These are phyloP conservation scores for Violaceomyces palustris DNA, from an alignment of 1,284 basidiomycete genomes.

Conservation along the genomic window DNA sequence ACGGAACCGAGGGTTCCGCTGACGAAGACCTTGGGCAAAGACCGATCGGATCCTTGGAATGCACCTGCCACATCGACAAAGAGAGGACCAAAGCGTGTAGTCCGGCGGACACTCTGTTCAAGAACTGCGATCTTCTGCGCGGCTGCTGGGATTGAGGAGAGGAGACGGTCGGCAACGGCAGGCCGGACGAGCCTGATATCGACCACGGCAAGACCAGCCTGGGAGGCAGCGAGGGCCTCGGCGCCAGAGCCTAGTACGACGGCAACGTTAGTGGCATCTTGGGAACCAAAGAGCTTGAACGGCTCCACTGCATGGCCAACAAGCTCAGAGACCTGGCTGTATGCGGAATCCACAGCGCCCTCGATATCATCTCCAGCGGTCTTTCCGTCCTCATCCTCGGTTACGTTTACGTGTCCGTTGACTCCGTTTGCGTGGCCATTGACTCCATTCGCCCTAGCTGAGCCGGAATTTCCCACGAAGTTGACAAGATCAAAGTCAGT, in stretches of 20 bases:
- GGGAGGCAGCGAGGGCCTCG: constrained; percentile 29
- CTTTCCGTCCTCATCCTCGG: constrained; percentile 21
- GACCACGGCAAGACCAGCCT: constrained; percentile 61
- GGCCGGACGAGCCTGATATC: constrained; percentile 72
- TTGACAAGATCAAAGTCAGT: constrained; percentile 50
- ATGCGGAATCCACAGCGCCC: constrained; percentile 30
- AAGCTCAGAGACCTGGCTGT: constrained; percentile 31
- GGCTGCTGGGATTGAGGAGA: constrained; percentile 63
- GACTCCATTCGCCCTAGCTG: constrained; percentile 48
- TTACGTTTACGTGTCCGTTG: constrained; percentile 16
- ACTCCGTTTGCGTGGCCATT: constrained; percentile 50
- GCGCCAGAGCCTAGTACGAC: constrained; percentile 44
- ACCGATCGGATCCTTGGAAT: constrained; percentile 61
- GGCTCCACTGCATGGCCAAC: constrained; percentile 40
- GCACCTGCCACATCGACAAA: constrained; percentile 76
- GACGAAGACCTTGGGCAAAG: constrained; percentile 32
- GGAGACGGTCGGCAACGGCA: constrained; percentile 64
- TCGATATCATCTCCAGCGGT: constrained; percentile 28
- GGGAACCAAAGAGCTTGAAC: constrained; percentile 34
- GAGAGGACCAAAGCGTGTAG: constrained; percentile 80
- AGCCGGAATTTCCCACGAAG: constrained; percentile 21
- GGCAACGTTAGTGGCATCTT: constrained; percentile 32
- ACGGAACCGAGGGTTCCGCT: constrained; percentile 39
- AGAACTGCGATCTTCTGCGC: constrained; percentile 73
- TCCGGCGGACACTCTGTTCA: constrained; percentile 70